Base-by-base conservation (phyloP, 345 rosid species). In the Lepidium africanum region DNA sequence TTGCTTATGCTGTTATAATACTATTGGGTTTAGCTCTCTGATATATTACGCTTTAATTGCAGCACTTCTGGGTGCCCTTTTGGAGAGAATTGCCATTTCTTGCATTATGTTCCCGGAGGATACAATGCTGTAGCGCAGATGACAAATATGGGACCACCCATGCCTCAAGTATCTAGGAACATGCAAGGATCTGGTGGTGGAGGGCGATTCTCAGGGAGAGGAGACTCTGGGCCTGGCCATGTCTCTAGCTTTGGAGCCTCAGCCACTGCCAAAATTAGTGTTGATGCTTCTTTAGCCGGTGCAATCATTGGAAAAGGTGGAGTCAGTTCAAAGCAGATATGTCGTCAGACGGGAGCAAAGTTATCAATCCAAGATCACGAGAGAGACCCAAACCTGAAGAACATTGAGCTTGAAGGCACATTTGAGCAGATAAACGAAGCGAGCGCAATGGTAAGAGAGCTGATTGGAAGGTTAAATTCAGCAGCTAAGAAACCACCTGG, bases 51-150 rank as follows among this genome's bases (percentile, higher is more conserved):
- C 41, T 69, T 63, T 30, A 54, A 59, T 71, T 86, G 80, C 91
- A 92, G 98, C 74, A 90, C 92, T 61, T 85, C 96, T 58, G 97
- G 99, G 21, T 94, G 99, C 75, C 96, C 95, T 59, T 94, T 94
- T 56, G 97, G 99, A 56, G 99, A 94, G 78, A 88, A 91, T 59
- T 94, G 99, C 54, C 99, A 94, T 73, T 94, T 94, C 77, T 64
- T 87, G 87, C 99, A 94, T 70, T 83, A 87, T 64, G 96, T 91
- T 70, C 99, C 99, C 2, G 99, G 99, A 60, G 99, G 99, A 62
- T 78, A 80, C 76, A 95, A 91, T 75, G 91, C 93, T 40, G 87
- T 84, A 37, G 70, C 91, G 7, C 99, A 89, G 79, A 76, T 91
- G 86, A 82, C 83, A 46, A 86, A 87, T 73, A 59, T 81, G 30